A percentile compares a stretch with the other conserved stretches of the same genome.
These are phyloP conservation scores for Coemansia sp. DNA, from an alignment of 192 early-diverging fungal species.

Conservation along the genomic window DNA sequence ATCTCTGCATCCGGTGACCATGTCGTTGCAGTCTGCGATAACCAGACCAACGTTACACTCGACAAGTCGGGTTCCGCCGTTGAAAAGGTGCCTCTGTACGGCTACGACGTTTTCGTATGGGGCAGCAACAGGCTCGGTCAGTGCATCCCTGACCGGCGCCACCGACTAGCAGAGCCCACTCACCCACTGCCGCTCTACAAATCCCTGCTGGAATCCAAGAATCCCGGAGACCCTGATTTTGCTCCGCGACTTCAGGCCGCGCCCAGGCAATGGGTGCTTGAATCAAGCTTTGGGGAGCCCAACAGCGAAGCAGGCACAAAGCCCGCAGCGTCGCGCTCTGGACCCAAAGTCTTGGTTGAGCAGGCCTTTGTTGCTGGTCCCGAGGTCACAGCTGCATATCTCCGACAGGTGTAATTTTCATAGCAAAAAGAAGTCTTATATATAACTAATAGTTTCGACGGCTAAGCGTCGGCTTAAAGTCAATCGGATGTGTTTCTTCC, in stretches of 20 bases:
- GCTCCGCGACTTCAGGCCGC: slow-evolving; percentile 29
- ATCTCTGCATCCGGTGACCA: slow-evolving; percentile 22
- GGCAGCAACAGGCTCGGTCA: slow-evolving; percentile 34
- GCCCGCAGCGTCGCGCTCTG: not conserved
- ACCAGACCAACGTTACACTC: slow-evolving; percentile 32
- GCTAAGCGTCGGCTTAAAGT: slow-evolving; percentile 37
- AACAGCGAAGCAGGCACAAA: not conserved
- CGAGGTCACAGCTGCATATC: slow-evolving; percentile 24
- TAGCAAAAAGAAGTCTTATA: too few species aligned
- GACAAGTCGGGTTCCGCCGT: slow-evolving; percentile 23
- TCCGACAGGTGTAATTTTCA: slow-evolving; percentile 11
- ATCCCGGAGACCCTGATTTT: not conserved
- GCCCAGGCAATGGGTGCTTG: slow-evolving; percentile 36
- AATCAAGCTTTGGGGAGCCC: slow-evolving; percentile 8
- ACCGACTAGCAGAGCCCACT: slow-evolving; percentile 27
- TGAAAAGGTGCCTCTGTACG: slow-evolving; percentile 19
- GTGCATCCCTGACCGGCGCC: slow-evolving; percentile 35
- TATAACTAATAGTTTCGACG: too few species aligned
- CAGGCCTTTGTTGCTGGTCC: slow-evolving; percentile 38
- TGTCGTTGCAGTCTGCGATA: slow-evolving; percentile 32
- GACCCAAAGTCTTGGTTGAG: slow-evolving; percentile 23
- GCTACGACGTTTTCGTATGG: slow-evolving; percentile 44
- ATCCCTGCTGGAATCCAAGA: not conserved
- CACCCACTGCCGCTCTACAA: slow-evolving; percentile 26
- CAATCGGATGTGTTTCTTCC: slow-evolving; percentile 50